These are phyloP conservation scores for Nitzschia sp. DNA, from an alignment of 108 stramenopile genomes.

Conservation along the genomic window DNA sequence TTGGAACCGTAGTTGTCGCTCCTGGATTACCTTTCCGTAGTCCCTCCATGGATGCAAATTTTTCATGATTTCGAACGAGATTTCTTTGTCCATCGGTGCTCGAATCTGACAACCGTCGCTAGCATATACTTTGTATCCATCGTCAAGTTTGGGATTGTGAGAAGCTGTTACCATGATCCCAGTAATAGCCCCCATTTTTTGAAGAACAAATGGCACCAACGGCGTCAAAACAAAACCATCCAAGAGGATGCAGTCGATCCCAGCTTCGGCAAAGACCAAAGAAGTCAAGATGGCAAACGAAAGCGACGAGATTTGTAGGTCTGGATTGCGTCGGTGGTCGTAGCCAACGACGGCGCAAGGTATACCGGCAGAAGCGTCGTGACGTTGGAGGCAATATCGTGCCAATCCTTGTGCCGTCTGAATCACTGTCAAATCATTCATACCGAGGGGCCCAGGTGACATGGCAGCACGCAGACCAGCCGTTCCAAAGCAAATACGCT, in stretches of 20 bases:
- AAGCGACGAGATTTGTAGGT: slow-evolving; percentile 70
- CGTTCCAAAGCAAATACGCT: slow-evolving; percentile 91
- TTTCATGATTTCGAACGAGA: slow-evolving; percentile 77
- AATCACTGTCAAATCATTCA: slow-evolving; percentile 95
- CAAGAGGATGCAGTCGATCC: slow-evolving; percentile 81
- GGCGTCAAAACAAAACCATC: slow-evolving; percentile 91
- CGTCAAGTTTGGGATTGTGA: slow-evolving; percentile 97
- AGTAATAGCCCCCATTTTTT: slow-evolving; percentile 50
- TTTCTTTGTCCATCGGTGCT: slow-evolving; percentile 87
- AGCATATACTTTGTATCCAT: slow-evolving; percentile 98
- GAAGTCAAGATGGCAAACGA: slow-evolving; percentile 89
- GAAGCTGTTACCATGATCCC: slow-evolving; percentile 98
- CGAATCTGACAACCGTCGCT: slow-evolving; percentile 94
- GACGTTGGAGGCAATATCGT: slow-evolving; percentile 46
- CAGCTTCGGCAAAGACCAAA: slow-evolving; percentile 76
- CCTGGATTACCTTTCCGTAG: slow-evolving; percentile 51
- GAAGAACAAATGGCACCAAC: slow-evolving; percentile 77
- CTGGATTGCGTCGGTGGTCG: slow-evolving; percentile 82
- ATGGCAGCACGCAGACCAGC: slow-evolving; percentile 92
- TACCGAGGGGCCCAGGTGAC: slow-evolving; percentile 84
- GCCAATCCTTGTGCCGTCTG: slow-evolving; percentile 91
- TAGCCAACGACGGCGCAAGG: slow-evolving; percentile 83
- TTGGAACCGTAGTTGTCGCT: slow-evolving; percentile 14
- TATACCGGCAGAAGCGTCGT: slow-evolving; percentile 7
- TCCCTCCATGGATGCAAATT: slow-evolving; percentile 90